A percentile compares a stretch with the other conserved stretches of the same genome.
Evolutionary conservation across 1,284 basidiomycete genomes (phyloP).

Genomic region (Cryptococcus maquisensis): DNA sequence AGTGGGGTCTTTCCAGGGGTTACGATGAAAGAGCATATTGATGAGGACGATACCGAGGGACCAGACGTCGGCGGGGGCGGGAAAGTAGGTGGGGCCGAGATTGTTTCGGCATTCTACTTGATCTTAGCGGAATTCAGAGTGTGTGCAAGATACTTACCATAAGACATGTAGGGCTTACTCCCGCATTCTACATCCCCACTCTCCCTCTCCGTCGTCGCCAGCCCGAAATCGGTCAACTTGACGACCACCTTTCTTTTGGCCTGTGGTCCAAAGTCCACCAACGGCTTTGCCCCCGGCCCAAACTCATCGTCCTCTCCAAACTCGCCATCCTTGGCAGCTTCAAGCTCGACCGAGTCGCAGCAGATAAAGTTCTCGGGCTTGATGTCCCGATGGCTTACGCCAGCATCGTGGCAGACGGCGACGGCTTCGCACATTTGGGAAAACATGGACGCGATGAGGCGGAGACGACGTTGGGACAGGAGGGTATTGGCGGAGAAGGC

Average conservation of each 20-base stretch:
- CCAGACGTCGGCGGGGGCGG: conserved; percentile 96
- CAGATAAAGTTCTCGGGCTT: conserved; percentile 93
- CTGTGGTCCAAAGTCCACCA: conserved; percentile 46
- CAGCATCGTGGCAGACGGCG: conserved; percentile 87
- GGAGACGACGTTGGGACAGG: conserved; percentile 78
- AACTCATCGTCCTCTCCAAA: conserved; percentile 50
- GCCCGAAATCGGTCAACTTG: conserved; percentile 95
- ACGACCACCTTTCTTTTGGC: conserved; percentile 61
- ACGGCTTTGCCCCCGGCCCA: conserved; percentile 17
- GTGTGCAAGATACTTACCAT: conserved; percentile 57
- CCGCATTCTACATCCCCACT: conserved; percentile 98
- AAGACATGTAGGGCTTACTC: conserved; percentile 98
- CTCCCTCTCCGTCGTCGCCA: conserved; percentile 82
- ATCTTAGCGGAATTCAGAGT: conserved; percentile 3
- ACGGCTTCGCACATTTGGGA: conserved; percentile 97
- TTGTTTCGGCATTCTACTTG: conserved; percentile 91
- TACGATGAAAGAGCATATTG: conserved; percentile 98
- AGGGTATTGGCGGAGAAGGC: conserved; percentile 75
- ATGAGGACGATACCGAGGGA: conserved; percentile 97
- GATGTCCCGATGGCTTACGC: conserved; percentile 94
- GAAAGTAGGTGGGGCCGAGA: conserved; percentile 84
- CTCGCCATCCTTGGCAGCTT: conserved; percentile 41
- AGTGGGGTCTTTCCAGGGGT: conserved; percentile 95
- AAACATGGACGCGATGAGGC: conserved; percentile 95
- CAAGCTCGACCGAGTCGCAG: conserved; percentile 71